Evolutionary conservation across 179 eudicot genomes (phyloP).

Genomic region (Vitellaria paradoxa): DNA sequence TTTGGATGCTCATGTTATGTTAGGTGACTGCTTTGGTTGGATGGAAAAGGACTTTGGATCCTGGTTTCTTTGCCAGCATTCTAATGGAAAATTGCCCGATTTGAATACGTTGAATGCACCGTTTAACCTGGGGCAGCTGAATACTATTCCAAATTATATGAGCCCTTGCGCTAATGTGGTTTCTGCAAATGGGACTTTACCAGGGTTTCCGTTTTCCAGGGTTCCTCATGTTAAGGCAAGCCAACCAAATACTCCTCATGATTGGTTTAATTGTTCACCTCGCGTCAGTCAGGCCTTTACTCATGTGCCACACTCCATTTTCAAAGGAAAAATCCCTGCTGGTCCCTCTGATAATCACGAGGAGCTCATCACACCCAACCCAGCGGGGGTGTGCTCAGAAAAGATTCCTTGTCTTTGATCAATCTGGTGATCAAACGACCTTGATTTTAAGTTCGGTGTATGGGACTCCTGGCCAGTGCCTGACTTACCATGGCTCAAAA

Average conservation of each 20-base stretch:
- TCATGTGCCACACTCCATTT: slow-evolving; percentile 24
- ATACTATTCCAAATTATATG: slow-evolving; percentile 29
- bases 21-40: slow-evolving; percentile 47
- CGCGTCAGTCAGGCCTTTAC: slow-evolving; percentile 42
- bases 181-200: slow-evolving; percentile 19
- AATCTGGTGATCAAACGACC: slow-evolving; percentile 75
- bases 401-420: slow-evolving; percentile 89
- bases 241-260: slow-evolving; percentile 38
- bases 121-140: slow-evolving; percentile 37
- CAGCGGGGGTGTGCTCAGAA: slow-evolving; percentile 37
- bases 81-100: slow-evolving; percentile 36
- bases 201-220: slow-evolving; percentile 28
- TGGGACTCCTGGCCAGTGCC: slow-evolving; percentile 37
- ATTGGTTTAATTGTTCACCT: slow-evolving; percentile 54
- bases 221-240: slow-evolving; percentile 29
- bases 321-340: slow-evolving; percentile 17
- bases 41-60: slow-evolving; percentile 71
- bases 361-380: slow-evolving; percentile 15
- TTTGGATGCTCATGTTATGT: neutral
- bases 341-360: slow-evolving; percentile 13
- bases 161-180: slow-evolving; percentile 24
- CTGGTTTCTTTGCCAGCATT: slow-evolving; percentile 41
- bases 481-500: slow-evolving; percentile 31
- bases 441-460: slow-evolving; percentile 56
- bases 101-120: slow-evolving; percentile 36